Conservation (phyloP, 768 basidiomycete genomes). For the Ramaria sp. region DNA sequence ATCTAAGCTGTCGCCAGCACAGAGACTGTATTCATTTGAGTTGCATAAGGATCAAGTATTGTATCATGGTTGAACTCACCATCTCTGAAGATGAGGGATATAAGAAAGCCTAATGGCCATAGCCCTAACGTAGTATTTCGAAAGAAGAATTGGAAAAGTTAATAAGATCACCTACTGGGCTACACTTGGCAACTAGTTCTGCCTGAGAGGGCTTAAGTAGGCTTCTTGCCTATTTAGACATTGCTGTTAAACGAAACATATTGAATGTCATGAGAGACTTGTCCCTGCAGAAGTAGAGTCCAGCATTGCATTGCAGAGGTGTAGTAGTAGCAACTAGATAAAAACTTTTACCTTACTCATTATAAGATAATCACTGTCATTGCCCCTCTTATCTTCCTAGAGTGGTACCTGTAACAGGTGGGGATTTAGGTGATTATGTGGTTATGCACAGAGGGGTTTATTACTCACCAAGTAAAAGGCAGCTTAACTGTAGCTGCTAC, state of each 20-base stretch:
- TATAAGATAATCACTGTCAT: slow-evolving; percentile 7
- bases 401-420: not conserved
- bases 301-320: not conserved
- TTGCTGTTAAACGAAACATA: slow-evolving; percentile 71
- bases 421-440: not conserved
- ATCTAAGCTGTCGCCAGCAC: slow-evolving; percentile 46
- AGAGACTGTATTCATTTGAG: slow-evolving; percentile 82
- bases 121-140: slow-evolving; percentile 15
- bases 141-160: not conserved
- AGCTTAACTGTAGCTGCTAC: not conserved
- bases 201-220: slow-evolving; percentile 60
- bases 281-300: not conserved
- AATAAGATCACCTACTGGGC: slow-evolving; percentile 44
- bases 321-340: not conserved
- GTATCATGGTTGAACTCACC: slow-evolving; percentile 48
- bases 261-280: too few relatives aligned
- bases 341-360: slow-evolving; percentile 2
- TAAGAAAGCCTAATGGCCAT: slow-evolving; percentile 61
- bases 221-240: slow-evolving; percentile 65
- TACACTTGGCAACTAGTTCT: slow-evolving; percentile 58
- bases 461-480: not conserved
- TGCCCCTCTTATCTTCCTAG: not conserved
- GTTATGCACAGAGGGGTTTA: not conserved
- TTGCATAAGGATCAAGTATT: slow-evolving; percentile 92
- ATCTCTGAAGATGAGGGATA: slow-evolving; percentile 75